Conservation (phyloP, 169 alveolate genomes). For the Sarcocystis neurona region DNA sequence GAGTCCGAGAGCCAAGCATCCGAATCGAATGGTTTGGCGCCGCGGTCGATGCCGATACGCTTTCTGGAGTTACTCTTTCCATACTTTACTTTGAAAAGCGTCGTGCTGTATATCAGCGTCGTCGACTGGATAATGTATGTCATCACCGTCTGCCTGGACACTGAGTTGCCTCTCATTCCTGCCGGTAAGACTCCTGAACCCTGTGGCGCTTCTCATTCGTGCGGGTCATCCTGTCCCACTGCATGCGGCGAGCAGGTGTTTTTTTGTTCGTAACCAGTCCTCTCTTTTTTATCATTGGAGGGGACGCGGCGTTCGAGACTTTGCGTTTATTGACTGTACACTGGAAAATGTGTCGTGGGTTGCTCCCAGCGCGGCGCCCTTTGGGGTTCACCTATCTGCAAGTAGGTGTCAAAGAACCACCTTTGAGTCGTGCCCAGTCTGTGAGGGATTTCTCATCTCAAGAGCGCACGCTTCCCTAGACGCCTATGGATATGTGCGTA, state of each 20-base stretch:
- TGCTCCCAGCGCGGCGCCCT: too few relatives aligned
- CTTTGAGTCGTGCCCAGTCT: too few relatives aligned
- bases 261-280: not conserved
- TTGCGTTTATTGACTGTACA: too few relatives aligned
- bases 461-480: too few relatives aligned
- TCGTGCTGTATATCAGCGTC: conserved; percentile 67
- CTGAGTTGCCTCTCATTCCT: conserved; percentile 59
- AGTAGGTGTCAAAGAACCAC: too few relatives aligned
- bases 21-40: conserved; percentile 14
- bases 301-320: too few relatives aligned
- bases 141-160: conserved; percentile 40
- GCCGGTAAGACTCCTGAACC: conserved; percentile 48
- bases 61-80: conserved; percentile 71
- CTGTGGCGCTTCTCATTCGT: too few relatives aligned
- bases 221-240: too few relatives aligned
- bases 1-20: conserved; percentile 25
- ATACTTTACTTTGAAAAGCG: conserved; percentile 67
- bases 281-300: not conserved
- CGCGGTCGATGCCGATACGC: conserved; percentile 56
- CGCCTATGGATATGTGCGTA: too few relatives aligned
- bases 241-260: not conserved
- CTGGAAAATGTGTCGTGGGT: too few relatives aligned
- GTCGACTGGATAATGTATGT: conserved; percentile 69
- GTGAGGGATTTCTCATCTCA: too few relatives aligned
- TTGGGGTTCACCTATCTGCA: too few relatives aligned